These are phyloP conservation scores for Prillingera fragicola DNA, from an alignment of 1,284 basidiomycete species.

Conservation along the genomic window DNA sequence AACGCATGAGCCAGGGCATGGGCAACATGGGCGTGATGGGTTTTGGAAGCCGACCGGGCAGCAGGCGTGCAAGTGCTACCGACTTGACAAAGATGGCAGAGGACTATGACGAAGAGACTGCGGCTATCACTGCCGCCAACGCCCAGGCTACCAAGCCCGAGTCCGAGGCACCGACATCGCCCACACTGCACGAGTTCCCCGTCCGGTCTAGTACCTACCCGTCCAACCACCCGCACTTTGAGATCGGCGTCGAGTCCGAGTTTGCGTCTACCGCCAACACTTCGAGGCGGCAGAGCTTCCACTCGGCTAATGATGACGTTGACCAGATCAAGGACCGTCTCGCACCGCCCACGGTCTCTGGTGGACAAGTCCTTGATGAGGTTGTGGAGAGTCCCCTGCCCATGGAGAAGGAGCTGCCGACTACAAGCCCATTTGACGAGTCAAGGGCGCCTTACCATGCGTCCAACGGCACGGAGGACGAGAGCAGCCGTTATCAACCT, in stretches of 20 bases:
- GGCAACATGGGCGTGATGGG: constrained; percentile 12
- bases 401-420: too few species aligned
- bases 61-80: constrained; percentile 7
- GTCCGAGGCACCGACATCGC: constrained; percentile 37
- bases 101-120: constrained; percentile 25
- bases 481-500: too few species aligned
- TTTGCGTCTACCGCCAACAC: constrained; percentile 8
- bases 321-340: too few species aligned
- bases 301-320: constrained; percentile 10
- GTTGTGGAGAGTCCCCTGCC: too few species aligned
- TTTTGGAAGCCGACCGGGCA: constrained; percentile 10
- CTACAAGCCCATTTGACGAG: too few species aligned
- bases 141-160: constrained; percentile 3
- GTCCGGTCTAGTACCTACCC: constrained; percentile 27
- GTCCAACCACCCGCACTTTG: constrained; percentile 1
- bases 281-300: constrained; percentile 17
- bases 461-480: too few species aligned
- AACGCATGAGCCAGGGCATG: constrained; percentile 15
- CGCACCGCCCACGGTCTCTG: too few species aligned
- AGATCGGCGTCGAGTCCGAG: constrained; percentile 8
- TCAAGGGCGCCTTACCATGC: too few species aligned
- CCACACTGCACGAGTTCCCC: constrained; percentile 27
- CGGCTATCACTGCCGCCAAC: constrained; percentile 26
- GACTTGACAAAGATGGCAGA: constrained; percentile 13
- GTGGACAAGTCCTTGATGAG: too few species aligned